Evolutionary conservation across 1,139 yeast genomes (phyloP), one percentile per base, ranked within the genome.

Genomic region (Diutina rugosa): DNA sequence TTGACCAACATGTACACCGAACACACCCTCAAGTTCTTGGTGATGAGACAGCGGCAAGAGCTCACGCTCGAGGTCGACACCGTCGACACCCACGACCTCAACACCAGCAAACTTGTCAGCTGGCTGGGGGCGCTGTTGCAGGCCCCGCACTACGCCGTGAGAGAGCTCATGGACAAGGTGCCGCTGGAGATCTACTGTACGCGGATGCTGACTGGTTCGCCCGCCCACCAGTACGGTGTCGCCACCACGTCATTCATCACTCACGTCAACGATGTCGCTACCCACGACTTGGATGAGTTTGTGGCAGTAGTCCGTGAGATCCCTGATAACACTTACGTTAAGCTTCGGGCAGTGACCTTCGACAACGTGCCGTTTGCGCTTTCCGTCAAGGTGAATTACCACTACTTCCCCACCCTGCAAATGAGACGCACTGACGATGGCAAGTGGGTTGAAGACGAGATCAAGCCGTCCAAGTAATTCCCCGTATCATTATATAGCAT

Each of bases 161-260:
- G 74, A 63, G 96, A 89, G 71, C 82, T 87, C 55, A 84, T 87
- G 80, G 82, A 81, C 57, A 77, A 80, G 57, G 74, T 89, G 55
- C 96, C 96, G n/a, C 85, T 91, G 26, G 84, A 82, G 58, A 93
- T 90, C 14, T 90, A 89, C 65, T 84, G 90, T 56, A 84, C 90
- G 1, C 77, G 82, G 41, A 79, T 87, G 65, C 78, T 84, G 54
- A 78, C 81, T 45, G 96, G 96, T 14, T 88, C 96, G 0, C 97
- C 97, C 9, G 93, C 95, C 18, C 79, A 82, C 59, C 93, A 87
- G 64, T 89, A 87, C 66, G 88, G 89, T n/a, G 79, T 90, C 58
- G 81, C 84, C 10, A 79, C 90, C 3, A 85, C 93, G 3, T 84
- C 87, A 65, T 90, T 90, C 71, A 87, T 90, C 58, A 90, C 97